These are phyloP conservation scores for Senecio squalidus DNA, from an alignment of 140 eudicot species.

Conservation along the genomic window DNA sequence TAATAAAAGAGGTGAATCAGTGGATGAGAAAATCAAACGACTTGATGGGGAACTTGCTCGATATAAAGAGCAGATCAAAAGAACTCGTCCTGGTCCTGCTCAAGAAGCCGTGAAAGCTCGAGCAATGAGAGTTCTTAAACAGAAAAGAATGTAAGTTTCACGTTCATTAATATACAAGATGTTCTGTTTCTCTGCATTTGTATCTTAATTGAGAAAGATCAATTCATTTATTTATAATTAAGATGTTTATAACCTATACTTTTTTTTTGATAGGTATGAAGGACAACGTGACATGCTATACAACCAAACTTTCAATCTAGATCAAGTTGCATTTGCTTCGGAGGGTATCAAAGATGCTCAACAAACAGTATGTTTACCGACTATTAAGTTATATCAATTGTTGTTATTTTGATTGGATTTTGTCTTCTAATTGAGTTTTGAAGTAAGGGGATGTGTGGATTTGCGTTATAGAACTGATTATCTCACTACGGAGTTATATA, in stretches of 20 bases:
- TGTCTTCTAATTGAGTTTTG: constrained; percentile 6
- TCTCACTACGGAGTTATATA: too few species aligned
- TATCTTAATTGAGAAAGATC: neutral
- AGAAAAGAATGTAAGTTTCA: constrained; percentile 70
- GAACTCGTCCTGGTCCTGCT: constrained; percentile 92
- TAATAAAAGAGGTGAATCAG: constrained; percentile 72
- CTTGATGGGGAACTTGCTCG: constrained; percentile 80
- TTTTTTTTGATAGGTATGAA: constrained; percentile 61
- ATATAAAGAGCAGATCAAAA: constrained; percentile 85
- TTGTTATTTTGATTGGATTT: neutral
- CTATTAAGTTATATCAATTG: neutral
- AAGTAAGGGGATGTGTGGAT: too few species aligned
- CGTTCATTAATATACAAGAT: neutral
- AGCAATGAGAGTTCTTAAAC: constrained; percentile 88
- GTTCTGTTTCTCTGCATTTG: neutral
- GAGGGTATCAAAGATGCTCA: constrained; percentile 98
- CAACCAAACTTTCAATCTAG: constrained; percentile 89
- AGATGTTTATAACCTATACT: constrained; percentile 1
- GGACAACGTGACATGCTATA: constrained; percentile 97
- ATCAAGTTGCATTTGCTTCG: constrained; percentile 92
- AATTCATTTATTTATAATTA: neutral
- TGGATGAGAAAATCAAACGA: constrained; percentile 76
- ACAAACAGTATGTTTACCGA: constrained; percentile 64
- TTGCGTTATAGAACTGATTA: too few species aligned
- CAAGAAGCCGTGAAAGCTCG: constrained; percentile 96